Evolutionary conservation across 1,139 yeast genomes (phyloP).

Genomic region (Spencermartinsiella ligniputridi): DNA sequence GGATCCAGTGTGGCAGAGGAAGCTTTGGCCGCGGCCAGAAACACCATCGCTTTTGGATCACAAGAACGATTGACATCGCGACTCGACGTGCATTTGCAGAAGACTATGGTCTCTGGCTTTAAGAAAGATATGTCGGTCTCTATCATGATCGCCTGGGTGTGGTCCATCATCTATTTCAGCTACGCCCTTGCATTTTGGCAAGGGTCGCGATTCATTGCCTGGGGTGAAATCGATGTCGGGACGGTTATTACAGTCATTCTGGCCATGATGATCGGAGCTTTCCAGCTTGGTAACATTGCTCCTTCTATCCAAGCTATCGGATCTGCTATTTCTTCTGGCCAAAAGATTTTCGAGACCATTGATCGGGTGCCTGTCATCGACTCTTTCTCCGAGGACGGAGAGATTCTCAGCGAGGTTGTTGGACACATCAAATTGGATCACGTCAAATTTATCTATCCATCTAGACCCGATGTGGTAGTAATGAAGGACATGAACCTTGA

Average conservation of each 20-base stretch:
- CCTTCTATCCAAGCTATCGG: constrained; percentile 39
- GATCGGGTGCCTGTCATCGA: constrained; percentile 39
- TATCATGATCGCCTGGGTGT: constrained; percentile 34
- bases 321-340: constrained; percentile 39
- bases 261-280: constrained; percentile 41
- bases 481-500: constrained; percentile 60
- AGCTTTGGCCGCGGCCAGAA: constrained; percentile 38
- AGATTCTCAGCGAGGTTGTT: constrained; percentile 33
- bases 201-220: constrained; percentile 38
- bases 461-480: constrained; percentile 71
- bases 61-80: constrained; percentile 36
- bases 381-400: constrained; percentile 29
- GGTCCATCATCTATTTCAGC: constrained; percentile 35
- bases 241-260: constrained; percentile 35
- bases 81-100: constrained; percentile 32
- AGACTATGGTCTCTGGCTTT: constrained; percentile 28
- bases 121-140: constrained; percentile 33
- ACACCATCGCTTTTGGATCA: constrained; percentile 42
- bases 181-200: constrained; percentile 44
- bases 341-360: constrained; percentile 40
- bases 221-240: constrained; percentile 33
- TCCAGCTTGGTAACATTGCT: constrained; percentile 39
- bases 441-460: constrained; percentile 78
- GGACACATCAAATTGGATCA: constrained; percentile 59
- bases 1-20: constrained; percentile 43